Conservation (phyloP, 495 filamentous ascomycete species). For the Penicillium longicatenatum region DNA sequence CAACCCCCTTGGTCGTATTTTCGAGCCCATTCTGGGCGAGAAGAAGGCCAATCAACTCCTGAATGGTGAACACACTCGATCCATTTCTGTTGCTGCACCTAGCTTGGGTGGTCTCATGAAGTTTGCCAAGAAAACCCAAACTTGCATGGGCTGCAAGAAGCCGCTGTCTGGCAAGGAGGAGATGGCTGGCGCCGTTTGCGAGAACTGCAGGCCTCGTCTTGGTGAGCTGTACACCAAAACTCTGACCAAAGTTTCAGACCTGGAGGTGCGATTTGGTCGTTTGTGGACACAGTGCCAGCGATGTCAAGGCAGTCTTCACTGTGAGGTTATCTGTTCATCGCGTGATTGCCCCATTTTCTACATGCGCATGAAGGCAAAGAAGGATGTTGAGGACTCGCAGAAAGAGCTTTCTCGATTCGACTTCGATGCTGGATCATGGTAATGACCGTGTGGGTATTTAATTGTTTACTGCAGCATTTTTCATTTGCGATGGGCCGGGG, state of each 20-base stretch:
- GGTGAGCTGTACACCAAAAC: slow-evolving; percentile 94
- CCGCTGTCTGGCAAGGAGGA: slow-evolving; percentile 79
- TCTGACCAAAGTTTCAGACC: slow-evolving; percentile 79
- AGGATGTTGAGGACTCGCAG: slow-evolving; percentile 93
- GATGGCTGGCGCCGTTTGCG: slow-evolving; percentile 82
- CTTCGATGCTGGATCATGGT: slow-evolving; percentile 69
- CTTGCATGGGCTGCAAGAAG: slow-evolving; percentile 99
- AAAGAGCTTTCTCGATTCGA: slow-evolving; percentile 93
- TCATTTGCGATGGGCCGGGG: slow-evolving; percentile 1
- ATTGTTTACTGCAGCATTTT: not conserved
- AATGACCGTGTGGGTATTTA: slow-evolving; percentile 19
- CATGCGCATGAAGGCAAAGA: slow-evolving; percentile 99
- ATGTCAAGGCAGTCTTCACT: slow-evolving; percentile 96
- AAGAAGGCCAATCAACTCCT: slow-evolving; percentile 81
- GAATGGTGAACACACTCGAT: slow-evolving; percentile 88
- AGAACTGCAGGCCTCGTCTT: slow-evolving; percentile 77
- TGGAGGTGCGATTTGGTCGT: slow-evolving; percentile 89
- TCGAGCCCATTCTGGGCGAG: slow-evolving; percentile 95
- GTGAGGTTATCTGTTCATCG: slow-evolving; percentile 94
- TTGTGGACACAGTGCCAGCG: slow-evolving; percentile 99
- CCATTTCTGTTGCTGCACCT: slow-evolving; percentile 87
- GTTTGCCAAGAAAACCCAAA: slow-evolving; percentile 95
- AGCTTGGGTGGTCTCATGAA: slow-evolving; percentile 94
- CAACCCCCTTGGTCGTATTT: slow-evolving; percentile 91
- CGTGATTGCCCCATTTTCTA: slow-evolving; percentile 99